phyloP scores from a whole-genome alignment of 352 stramenopile genomes.

The Ophiocytium majus region DNA sequence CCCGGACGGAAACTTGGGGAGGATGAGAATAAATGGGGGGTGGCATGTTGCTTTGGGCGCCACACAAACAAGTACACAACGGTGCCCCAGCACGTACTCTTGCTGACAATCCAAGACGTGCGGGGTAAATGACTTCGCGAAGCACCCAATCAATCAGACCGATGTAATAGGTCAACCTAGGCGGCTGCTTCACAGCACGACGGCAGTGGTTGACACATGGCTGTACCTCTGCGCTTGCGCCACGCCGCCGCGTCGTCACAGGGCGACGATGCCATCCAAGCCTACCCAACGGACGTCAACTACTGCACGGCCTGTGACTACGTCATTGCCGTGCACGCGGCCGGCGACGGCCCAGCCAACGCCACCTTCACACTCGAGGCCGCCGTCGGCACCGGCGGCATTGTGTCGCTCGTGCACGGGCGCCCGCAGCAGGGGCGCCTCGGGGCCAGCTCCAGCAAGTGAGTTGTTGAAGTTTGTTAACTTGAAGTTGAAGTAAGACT shows the following conservation, averaged over 20 bases:
- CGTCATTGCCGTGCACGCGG: slow-evolving; percentile 8
- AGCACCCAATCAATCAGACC: too few relatives aligned
- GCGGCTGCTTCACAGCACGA: too few relatives aligned
- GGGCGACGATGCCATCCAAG: slow-evolving; percentile 20
- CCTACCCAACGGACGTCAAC: not conserved
- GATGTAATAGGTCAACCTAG: too few relatives aligned
- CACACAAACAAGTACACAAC: too few relatives aligned
- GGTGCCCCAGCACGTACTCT: too few relatives aligned
- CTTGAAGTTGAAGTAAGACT: not conserved
- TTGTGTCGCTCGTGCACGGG: slow-evolving; percentile 23
- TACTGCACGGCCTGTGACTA: slow-evolving; percentile 25
- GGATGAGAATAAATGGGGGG: too few relatives aligned
- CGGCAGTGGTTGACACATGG: not conserved
- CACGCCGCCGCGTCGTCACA: not conserved
- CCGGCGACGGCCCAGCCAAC: not conserved
- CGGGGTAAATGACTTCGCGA: too few relatives aligned
- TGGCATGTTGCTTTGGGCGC: too few relatives aligned
- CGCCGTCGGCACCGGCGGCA: not conserved
- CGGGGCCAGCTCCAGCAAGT: slow-evolving; percentile 14
- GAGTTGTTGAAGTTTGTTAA: not conserved
- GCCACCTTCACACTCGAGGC: slow-evolving; percentile 1
- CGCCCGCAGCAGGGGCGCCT: slow-evolving; percentile 14
- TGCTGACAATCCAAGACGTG: too few relatives aligned
- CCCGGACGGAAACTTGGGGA: too few relatives aligned
- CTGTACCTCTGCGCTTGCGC: not conserved